Percentiles rank a stretch among this genome's conserved stretches.
phyloP scores from a whole-genome alignment of 108 stramenopile species.

The Nitzschia sp. region DNA sequence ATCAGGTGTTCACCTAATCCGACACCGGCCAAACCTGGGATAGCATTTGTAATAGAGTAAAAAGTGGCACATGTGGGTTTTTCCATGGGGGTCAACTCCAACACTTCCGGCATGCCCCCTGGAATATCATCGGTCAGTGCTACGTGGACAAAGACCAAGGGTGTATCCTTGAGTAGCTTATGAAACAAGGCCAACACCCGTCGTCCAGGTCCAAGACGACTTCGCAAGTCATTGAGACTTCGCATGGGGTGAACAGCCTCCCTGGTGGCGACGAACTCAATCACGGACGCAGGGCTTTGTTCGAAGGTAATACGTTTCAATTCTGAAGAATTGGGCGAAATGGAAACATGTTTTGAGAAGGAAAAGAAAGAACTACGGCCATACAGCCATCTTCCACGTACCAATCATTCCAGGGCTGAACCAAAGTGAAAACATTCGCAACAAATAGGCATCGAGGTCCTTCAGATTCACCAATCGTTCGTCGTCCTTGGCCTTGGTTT shows the following conservation, averaged over 20 bases:
- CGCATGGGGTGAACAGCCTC: conserved; percentile 91
- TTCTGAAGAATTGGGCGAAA: neutral
- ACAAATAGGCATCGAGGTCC: conserved; percentile 42
- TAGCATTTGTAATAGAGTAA: conserved; percentile 89
- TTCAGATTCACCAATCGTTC: conserved; percentile 20
- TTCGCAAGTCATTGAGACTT: conserved; percentile 80
- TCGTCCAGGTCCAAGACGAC: conserved; percentile 68
- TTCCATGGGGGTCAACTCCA: conserved; percentile 23
- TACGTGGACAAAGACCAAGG: conserved; percentile 90
- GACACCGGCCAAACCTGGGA: conserved; percentile 79
- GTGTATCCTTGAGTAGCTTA: conserved; percentile 78
- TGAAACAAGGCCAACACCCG: conserved; percentile 92
- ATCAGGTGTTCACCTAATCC: conserved; percentile 89
- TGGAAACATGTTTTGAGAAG: neutral
- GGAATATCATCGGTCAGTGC: conserved; percentile 51
- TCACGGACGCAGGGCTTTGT: conserved; percentile 73
- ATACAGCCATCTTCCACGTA: neutral
- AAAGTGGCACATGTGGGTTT: conserved; percentile 78
- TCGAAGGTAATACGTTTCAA: conserved; percentile 84
- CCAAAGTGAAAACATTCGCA: conserved; percentile 37
- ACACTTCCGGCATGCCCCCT: conserved; percentile 58
- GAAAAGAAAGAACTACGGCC: neutral
- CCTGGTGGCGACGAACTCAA: conserved; percentile 86
- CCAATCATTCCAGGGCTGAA: conserved; percentile 42
- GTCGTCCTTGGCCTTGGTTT: conserved; percentile 8